Base-by-base conservation (phyloP, 805 yeast species). In the Hanseniaspora clermontiae region DNA sequence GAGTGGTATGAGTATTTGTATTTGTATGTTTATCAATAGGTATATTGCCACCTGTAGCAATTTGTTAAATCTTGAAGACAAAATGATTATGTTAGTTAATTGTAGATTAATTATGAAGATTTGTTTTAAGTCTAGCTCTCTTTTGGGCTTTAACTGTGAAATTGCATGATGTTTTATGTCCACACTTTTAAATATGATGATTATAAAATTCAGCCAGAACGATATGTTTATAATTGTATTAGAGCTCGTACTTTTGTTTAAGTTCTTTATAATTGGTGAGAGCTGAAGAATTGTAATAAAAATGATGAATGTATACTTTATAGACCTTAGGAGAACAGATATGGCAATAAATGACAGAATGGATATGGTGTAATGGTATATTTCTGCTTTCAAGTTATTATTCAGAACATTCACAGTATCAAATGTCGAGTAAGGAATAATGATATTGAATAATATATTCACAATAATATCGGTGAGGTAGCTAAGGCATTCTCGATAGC, bases 141-240 rank as follows among this genome's bases (percentile, higher is more conserved):
- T 37, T 49, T 15, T 59, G 43, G 24, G 57, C 59, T 61, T 60
- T 24, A 42, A 20, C 17, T 42, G 14, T 31, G 36, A 45, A n/a
- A 14, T 45, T 15, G 34, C 11, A n/a, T 31, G 20, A n/a, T 45
- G 34, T 6, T 46, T 46, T 9, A 34, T 32, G 56, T 39, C 27
- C 5, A 65, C 57, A 24, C 61, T 61, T 47, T 64, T 51, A 6
- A 67, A 60, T 19, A 64, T 59, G 12, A 89, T 70, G 63, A 88
- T 88, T 46, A 82, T 71, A 11, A 87, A 62, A 36, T 86, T 81
- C 15, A 93, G 72, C 82, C 96, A 84, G 49, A 83, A 81, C 8
- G 95, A 80, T 5, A 93, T 69, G 0, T 95, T 89, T 97, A 97
- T 91, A 59, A 93, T 88, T 15, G 96, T 87, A 70, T 93, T 97